phyloP scores from a whole-genome alignment of 2,329 filamentous ascomycete species.

The Aspergillus sp. region DNA sequence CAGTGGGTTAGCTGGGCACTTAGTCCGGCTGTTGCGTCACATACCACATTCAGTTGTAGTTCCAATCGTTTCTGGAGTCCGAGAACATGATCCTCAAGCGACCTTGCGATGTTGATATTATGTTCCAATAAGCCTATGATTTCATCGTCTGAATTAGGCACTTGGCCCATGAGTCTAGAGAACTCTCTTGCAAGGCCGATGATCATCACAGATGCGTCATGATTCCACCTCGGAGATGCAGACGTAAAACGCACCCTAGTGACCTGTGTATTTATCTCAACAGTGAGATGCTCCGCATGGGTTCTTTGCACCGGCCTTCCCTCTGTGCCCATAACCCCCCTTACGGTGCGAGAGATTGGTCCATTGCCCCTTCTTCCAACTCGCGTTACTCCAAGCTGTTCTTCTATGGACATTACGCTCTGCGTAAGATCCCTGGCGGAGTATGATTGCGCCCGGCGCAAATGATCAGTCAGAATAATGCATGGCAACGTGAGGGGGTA shows the following conservation, averaged over 20 bases:
- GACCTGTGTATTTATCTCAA: background rate
- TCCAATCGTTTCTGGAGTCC: background rate
- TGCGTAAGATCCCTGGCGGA: background rate
- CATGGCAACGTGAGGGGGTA: background rate
- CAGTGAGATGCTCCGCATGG: background rate
- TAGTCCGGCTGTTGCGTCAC: background rate
- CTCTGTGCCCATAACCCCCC: background rate
- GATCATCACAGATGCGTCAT: background rate
- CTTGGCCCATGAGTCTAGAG: background rate
- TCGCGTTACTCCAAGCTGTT: background rate
- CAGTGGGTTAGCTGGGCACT: background rate
- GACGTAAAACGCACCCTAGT: background rate
- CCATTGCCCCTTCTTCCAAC: background rate
- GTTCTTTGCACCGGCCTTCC: background rate
- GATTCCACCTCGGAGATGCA: background rate
- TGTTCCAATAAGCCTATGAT: background rate
- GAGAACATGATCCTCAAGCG: background rate
- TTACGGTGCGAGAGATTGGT: background rate
- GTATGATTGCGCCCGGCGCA: background rate
- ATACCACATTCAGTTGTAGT: slow-evolving; percentile 3
- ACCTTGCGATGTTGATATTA: background rate
- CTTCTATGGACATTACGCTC: background rate
- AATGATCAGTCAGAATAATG: background rate
- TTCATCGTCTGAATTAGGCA: background rate
- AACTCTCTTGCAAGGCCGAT: background rate